Base-by-base conservation (phyloP, 345 rosid genomes). In the Zanthoxylum bungeanum region DNA sequence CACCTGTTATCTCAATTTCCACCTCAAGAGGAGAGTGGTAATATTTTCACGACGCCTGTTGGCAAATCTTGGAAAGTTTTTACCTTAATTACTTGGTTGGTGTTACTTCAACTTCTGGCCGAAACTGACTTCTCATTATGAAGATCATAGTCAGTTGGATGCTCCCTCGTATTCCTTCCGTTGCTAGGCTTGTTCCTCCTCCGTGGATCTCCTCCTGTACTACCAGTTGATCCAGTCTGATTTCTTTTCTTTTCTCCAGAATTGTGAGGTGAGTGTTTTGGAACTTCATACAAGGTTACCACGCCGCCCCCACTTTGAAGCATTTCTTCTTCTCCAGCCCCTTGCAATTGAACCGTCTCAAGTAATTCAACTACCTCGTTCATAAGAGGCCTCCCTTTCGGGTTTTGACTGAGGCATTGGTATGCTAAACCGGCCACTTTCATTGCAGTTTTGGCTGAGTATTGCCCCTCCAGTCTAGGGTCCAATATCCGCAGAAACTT, bases 401-500 rank as follows among this genome's bases (percentile, higher is more conserved):
- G 99, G 76, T 95, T 95, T 77, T 91, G 96, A 83, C 98, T 92
- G 17, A 95, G 90, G 85, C 99, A 93, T 73, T 86, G 87, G 83
- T 89, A 88, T 0, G 96, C 93, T 72, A 95, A 76, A 72, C 74
- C 79, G 9, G 96, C 93, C 42, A 93, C 97, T 79, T 87, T 88
- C 85, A 89, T 85, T 55, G 90, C 88, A 2, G 78, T 77, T 71
- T 75, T 87, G 17, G 68, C 76, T 0, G 89, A 55, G 83, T 89
- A 93, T 72, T 95, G 98, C 14, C 97, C 97, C 25, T 91, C 99
- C 83, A 95, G 82, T 79, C 93, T 85, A 49, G 92, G 97, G 79
- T 95, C 99, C 69, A 95, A 68, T 73, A 95, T 95, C 85, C 88
- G 87, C 47, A 88, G 73, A 77, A 89, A 85, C 89, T 95, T 95